Percentiles rank a stretch among this genome's conserved stretches.
These are phyloP conservation scores for Metarhizium sp. DNA, from an alignment of 2,329 filamentous ascomycete genomes.

Conservation along the genomic window DNA sequence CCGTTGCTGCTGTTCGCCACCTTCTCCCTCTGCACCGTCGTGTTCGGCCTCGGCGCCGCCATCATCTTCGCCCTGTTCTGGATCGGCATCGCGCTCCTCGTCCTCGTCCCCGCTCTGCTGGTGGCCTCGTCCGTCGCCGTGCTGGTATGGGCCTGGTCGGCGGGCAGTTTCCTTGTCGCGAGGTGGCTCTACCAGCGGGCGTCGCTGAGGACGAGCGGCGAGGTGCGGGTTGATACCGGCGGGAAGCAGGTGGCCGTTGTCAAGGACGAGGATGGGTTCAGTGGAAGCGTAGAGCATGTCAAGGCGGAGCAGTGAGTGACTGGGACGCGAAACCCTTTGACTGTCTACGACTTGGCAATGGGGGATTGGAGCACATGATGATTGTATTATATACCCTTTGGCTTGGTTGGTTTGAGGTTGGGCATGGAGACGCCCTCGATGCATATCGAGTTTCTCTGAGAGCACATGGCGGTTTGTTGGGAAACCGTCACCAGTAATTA, in stretches of 20 bases:
- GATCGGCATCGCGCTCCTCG: slow-evolving; percentile 53
- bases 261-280: slow-evolving; percentile 15
- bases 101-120: slow-evolving; percentile 61
- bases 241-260: slow-evolving; percentile 9
- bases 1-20: slow-evolving; percentile 60
- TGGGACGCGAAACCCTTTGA: neutral
- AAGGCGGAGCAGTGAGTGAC: neutral
- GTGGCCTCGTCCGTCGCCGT: slow-evolving; percentile 53
- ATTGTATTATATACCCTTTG: no score
- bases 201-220: slow-evolving; percentile 14
- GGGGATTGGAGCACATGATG: neutral
- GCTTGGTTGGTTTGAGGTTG: no score
- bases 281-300: slow-evolving; percentile 7
- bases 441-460: no score
- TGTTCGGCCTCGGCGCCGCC: slow-evolving; percentile 53
- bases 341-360: neutral
- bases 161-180: slow-evolving; percentile 45
- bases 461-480: no score
- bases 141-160: slow-evolving; percentile 58
- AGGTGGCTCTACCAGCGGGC: slow-evolving; percentile 35
- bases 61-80: slow-evolving; percentile 59
- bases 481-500: no score
- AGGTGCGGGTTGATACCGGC: slow-evolving; percentile 12
- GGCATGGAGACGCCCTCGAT: no score
- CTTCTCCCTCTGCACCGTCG: slow-evolving; percentile 53